Percentiles rank a stretch among this genome's conserved stretches.
Evolutionary conservation across 2,329 filamentous ascomycete genomes (phyloP).

Genomic region (Chaetomium sp.): DNA sequence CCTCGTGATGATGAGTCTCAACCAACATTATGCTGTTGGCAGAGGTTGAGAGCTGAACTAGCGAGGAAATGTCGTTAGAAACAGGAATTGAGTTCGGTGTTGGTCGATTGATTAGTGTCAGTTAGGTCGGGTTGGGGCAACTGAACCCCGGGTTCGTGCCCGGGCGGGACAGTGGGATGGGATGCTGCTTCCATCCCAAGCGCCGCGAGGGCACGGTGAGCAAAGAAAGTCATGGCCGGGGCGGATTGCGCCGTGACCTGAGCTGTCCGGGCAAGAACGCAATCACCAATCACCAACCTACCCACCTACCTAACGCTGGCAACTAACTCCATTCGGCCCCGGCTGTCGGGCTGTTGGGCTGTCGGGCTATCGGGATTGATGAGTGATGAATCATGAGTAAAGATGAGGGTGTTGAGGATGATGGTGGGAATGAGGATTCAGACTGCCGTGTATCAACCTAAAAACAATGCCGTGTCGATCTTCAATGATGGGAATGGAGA

Average conservation of each 20-base stretch:
- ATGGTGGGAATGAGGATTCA: neutral
- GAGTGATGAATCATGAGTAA: neutral
- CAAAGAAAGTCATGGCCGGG: neutral
- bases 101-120: conserved; percentile 15
- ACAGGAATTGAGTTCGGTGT: conserved; percentile 10
- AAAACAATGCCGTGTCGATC: neutral
- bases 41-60: neutral
- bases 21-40: conserved; percentile 6
- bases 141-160: too few species aligned
- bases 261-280: neutral
- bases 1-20: neutral
- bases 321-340: neutral
- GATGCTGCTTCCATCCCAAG: conserved; percentile 1
- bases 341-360: too few species aligned
- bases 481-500: neutral
- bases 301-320: neutral
- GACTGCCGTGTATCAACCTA: neutral
- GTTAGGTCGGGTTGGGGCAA: conserved; percentile 11
- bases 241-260: neutral
- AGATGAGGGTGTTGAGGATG: neutral
- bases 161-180: neutral
- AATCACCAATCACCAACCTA: neutral
- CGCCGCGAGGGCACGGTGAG: conserved; percentile 16
- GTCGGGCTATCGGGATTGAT: neutral
- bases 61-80: neutral